A percentile compares a stretch with the other conserved stretches of the same genome.
These are phyloP conservation scores for Penicillium coprophilum DNA, from an alignment of 495 filamentous ascomycete genomes.

Conservation along the genomic window DNA sequence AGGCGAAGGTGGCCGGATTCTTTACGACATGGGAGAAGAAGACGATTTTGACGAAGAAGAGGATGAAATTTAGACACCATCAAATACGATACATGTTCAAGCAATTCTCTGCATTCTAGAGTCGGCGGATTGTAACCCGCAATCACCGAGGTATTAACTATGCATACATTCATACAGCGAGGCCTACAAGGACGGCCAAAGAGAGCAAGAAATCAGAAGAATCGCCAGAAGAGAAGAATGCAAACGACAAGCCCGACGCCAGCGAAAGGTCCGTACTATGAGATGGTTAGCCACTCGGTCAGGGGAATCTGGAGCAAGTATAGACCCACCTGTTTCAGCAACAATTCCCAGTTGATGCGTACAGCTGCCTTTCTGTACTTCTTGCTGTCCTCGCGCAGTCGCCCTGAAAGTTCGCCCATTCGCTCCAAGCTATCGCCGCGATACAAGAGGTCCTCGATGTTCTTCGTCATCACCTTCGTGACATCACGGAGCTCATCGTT, in stretches of 20 bases:
- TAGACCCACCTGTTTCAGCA: slow-evolving; percentile 79
- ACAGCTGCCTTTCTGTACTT: slow-evolving; percentile 93
- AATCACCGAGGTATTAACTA: slow-evolving; percentile 42
- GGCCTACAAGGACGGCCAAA: slow-evolving; percentile 3
- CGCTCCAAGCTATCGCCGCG: slow-evolving; percentile 90
- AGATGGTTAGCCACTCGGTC: slow-evolving; percentile 23
- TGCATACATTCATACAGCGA: slow-evolving; percentile 45
- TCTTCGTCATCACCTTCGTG: slow-evolving; percentile 99
- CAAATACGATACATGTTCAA: slow-evolving; percentile 6
- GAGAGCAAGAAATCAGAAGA: slow-evolving; percentile 60
- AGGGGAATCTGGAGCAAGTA: slow-evolving; percentile 1
- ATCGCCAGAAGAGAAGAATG: slow-evolving; percentile 86
- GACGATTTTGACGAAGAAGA: slow-evolving; percentile 99
- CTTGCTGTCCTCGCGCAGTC: slow-evolving; percentile 85
- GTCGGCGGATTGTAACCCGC: slow-evolving; percentile 39
- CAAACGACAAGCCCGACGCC: slow-evolving; percentile 75
- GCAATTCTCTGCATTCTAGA: slow-evolving; percentile 18
- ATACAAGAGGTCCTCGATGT: slow-evolving; percentile 97
- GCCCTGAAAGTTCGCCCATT: slow-evolving; percentile 91
- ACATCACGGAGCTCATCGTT: slow-evolving; percentile 97
- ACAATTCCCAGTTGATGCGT: slow-evolving; percentile 95
- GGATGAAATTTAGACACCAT: slow-evolving; percentile 74
- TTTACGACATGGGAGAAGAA: slow-evolving; percentile 95
- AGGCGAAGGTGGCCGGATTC: slow-evolving; percentile 81
- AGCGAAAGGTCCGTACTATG: slow-evolving; percentile 82